A percentile compares a stretch with the other conserved stretches of the same genome.
phyloP scores from a whole-genome alignment of 441 rosid species.

The Geranium incanum region DNA sequence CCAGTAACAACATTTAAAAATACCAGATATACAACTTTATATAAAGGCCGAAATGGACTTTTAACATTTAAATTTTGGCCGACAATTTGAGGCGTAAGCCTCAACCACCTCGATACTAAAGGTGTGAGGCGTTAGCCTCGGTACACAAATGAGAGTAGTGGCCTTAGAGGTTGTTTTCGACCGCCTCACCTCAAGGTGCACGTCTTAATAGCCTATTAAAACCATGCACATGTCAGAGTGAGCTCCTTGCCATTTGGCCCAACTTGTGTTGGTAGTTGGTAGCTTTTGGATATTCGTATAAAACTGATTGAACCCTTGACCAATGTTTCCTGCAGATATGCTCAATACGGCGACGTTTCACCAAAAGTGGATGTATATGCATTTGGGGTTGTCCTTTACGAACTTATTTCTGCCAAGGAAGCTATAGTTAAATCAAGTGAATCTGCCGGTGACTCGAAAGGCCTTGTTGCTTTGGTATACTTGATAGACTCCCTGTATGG shows the following conservation, averaged over 20 bases:
- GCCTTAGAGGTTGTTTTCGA: no score
- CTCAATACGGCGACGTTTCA: slow-evolving; percentile 81
- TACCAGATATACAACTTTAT: no score
- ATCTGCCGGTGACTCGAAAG: slow-evolving; percentile 50
- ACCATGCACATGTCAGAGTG: no score
- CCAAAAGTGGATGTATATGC: slow-evolving; percentile 90
- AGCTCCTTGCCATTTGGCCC: neutral
- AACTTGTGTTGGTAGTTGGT: neutral
- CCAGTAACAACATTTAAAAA: no score
- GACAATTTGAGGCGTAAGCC: no score
- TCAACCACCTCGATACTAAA: no score
- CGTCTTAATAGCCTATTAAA: no score
- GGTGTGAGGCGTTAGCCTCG: no score
- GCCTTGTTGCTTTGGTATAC: slow-evolving; percentile 82
- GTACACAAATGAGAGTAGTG: no score
- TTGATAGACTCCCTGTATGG: slow-evolving; percentile 8
- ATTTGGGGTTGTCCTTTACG: slow-evolving; percentile 90
- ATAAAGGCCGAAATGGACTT: no score
- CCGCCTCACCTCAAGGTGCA: no score
- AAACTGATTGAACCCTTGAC: neutral
- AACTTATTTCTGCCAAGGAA: slow-evolving; percentile 83
- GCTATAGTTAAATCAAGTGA: slow-evolving; percentile 59
- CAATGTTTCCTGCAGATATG: slow-evolving; percentile 45
- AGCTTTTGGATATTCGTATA: neutral
- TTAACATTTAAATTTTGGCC: no score